A percentile compares a stretch with the other conserved stretches of the same genome.
Conservation (phyloP, 2,329 filamentous ascomycete species). For the Colletotrichum camelliae region DNA sequence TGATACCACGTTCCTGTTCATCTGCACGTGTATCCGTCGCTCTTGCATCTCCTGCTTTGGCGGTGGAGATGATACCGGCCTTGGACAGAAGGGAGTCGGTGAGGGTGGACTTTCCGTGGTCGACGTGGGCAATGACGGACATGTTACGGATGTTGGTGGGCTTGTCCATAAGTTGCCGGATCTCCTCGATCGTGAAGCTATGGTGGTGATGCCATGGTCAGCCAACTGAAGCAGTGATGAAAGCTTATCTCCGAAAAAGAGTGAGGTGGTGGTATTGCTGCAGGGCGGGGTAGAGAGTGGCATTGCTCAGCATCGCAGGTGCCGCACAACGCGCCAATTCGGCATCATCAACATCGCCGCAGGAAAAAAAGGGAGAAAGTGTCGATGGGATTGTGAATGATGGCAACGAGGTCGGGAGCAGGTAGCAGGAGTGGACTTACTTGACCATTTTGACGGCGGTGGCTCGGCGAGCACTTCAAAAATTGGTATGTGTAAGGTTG, state of each 20-base stretch:
- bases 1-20: slow-evolving; percentile 99
- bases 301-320: not conserved
- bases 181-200: slow-evolving; percentile 98
- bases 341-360: not conserved
- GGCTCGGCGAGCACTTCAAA: slow-evolving; percentile 48
- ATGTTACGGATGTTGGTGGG: slow-evolving; percentile 87
- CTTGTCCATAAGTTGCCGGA: slow-evolving; percentile 80
- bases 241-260: slow-evolving; percentile 40
- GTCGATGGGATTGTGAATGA: not conserved
- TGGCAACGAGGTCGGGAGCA: not conserved
- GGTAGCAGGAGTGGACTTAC: slow-evolving; percentile 66
- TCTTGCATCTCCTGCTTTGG: slow-evolving; percentile 94
- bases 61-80: slow-evolving; percentile 98
- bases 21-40: slow-evolving; percentile 97
- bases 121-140: slow-evolving; percentile 99
- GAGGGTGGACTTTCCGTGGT: slow-evolving; percentile 99
- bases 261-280: slow-evolving; percentile 1
- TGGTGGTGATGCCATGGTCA: slow-evolving; percentile 57
- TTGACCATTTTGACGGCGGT: slow-evolving; percentile 99
- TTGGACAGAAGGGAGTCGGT: slow-evolving; percentile 99
- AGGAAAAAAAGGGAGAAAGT: not conserved
- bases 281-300: slow-evolving; percentile 7
- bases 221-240: slow-evolving; percentile 29
- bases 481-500: slow-evolving; percentile 34
- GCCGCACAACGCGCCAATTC: not conserved